Base-by-base conservation (phyloP, 495 filamentous ascomycete genomes). In the Sordaria brevicollis region DNA sequence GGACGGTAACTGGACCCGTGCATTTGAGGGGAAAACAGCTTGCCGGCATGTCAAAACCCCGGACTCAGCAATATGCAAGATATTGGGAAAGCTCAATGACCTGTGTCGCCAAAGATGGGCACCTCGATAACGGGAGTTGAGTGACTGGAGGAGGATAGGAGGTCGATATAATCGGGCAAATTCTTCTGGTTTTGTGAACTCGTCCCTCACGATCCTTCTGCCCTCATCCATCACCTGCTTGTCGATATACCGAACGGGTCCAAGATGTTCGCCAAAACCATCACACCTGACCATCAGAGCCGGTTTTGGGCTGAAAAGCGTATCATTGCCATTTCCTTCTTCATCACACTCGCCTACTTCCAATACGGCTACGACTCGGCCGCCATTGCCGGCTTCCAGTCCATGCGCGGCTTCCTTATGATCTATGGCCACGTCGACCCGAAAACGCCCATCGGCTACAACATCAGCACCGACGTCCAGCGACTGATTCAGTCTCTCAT, bases 361-460 rank as follows among this genome's bases (percentile, higher is more conserved):
- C 82, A 83, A 54, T 82, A 84, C 57, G 81, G 82, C 11, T 76
- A 81, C 62, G 82, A 84, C 74, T 78, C 76, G 13, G 77, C 78
- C 3, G 80, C 80, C 8, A 77, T 83, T 10, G 78, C 77, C 0
- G 79, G 77, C 1, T 75, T 83, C 39, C 82, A 84, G 67, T 76
- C 74, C 31, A 83, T 85, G 81, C 78, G 78, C 1, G 83, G 82
- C 6, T 85, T 85, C 68, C 75, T 85, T 5, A 71, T 75, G 49
- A 76, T 85, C 11, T 84, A 79, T 68, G 83, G 83, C 5, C 84
- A 84, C 70, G 72, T 76, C 19, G 79, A 82, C 68, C 78, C 77
- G 33, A 70, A 71, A 34, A 78, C 71, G 31, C 74, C 70, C 8
- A 74, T 76, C 68, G 73, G 70, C 8, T 70, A 71, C 41, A 79